Base-by-base conservation (phyloP, 1,284 basidiomycete species). In the Sporisorium graminicola region DNA sequence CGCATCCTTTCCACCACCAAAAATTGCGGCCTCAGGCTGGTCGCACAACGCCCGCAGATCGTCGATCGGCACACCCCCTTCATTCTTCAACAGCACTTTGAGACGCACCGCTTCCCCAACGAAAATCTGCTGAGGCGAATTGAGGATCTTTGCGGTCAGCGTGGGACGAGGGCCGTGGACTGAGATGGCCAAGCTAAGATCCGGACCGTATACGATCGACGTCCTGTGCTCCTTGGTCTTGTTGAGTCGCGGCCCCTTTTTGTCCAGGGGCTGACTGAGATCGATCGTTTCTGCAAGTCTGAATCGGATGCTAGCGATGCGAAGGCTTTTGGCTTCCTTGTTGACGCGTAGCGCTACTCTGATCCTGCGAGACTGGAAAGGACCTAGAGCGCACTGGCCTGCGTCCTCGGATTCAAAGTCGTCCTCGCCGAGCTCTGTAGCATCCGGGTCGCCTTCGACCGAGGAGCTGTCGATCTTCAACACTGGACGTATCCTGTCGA, bases 211-310 rank as follows among this genome's bases (percentile, higher is more conserved):
- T 7, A 82, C 86, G 2, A 86, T 83, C 4, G 71, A 77, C 3
- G 87, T 63, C 14, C 86, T 67, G 51, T 88, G 86, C 40, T 84
- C 84, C 61, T 86, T 86, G 4, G 87, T 88, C 7, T 75, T 70
- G 52, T 87, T 81, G 16, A 88, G 80, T 1, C 88, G 86, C 14
- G 77, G 80, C 0, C 88, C 88, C 13, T 85, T 83, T 13, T 85
- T 82, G 3, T 75, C 60, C 2, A 89, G 83, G 0, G 74, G 50
- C 73, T 89, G 87, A 1, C 62, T 54, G 44, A 86, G 82, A 0
- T 86, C 86, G 12, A 89, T 80, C 51, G 87, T 82, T 33, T 85
- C 80, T 61, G 87, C 86, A 71, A 89, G 87, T 3, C 78, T 59
- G 80, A 87, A 89, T 0, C 74, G 59, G 14, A 87, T 78, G 14